Conservation (phyloP, 1,284 basidiomycete species). For the Puccinia hordei region DNA sequence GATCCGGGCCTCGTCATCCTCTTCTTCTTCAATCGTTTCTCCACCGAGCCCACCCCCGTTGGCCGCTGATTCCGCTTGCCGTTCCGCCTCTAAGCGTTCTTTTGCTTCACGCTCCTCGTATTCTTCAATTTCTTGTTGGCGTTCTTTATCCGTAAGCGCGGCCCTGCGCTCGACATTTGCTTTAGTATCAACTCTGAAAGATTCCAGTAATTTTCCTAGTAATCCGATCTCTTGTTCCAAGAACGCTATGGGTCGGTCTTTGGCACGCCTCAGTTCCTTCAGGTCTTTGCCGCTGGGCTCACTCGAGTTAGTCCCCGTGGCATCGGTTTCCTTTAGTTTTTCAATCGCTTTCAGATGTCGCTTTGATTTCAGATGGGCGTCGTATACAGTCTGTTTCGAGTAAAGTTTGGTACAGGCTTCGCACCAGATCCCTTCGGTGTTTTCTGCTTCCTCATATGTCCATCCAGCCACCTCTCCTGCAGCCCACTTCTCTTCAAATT, state of each 20-base stretch:
- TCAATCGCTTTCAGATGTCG: slow-evolving; percentile 88
- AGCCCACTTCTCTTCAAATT: slow-evolving; percentile 81
- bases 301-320: slow-evolving; percentile 24
- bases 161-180: slow-evolving; percentile 94
- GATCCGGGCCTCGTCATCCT: slow-evolving; percentile 86
- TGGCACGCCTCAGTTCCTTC: slow-evolving; percentile 53
- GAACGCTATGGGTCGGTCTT: slow-evolving; percentile 49
- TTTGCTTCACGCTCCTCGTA: slow-evolving; percentile 62
- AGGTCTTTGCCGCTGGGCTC: slow-evolving; percentile 52
- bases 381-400: slow-evolving; percentile 95
- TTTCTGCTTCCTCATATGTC: slow-evolving; percentile 64
- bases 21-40: slow-evolving; percentile 62
- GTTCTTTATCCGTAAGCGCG: slow-evolving; percentile 91
- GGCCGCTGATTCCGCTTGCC: slow-evolving; percentile 62
- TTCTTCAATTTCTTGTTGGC: slow-evolving; percentile 85
- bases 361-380: slow-evolving; percentile 89
- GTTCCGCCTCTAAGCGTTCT: slow-evolving; percentile 67
- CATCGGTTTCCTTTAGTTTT: slow-evolving; percentile 65
- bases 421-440: slow-evolving; percentile 80
- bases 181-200: slow-evolving; percentile 77
- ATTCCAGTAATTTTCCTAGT: slow-evolving; percentile 64
- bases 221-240: slow-evolving; percentile 44
- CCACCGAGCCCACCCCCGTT: slow-evolving; percentile 52
- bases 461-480: slow-evolving; percentile 74
- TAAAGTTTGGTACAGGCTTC: slow-evolving; percentile 89